phyloP scores from a whole-genome alignment of 306 rosid species.

The Benincasa hispida region DNA sequence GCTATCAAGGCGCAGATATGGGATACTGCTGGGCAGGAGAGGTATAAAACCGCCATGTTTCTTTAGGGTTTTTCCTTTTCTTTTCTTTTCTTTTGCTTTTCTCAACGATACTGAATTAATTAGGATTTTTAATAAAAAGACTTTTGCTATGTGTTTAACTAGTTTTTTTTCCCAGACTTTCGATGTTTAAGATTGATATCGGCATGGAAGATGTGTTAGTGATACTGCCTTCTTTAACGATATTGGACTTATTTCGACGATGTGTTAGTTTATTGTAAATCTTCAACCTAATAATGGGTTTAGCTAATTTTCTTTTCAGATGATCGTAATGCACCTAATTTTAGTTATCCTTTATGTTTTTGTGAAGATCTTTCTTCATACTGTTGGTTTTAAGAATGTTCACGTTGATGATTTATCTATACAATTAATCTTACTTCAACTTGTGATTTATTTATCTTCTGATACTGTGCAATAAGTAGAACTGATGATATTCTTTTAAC shows the following conservation, averaged over 20 bases:
- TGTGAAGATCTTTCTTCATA: background rate
- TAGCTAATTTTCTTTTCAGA: background rate
- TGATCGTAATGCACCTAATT: background rate
- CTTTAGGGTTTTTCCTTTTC: background rate
- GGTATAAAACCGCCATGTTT: conserved; percentile 21
- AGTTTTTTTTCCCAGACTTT: background rate
- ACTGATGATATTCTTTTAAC: background rate
- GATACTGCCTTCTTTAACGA: background rate
- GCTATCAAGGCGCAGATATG: conserved; percentile 89
- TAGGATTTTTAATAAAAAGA: background rate
- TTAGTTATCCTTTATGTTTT: background rate
- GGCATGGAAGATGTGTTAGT: background rate
- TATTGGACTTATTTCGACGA: background rate
- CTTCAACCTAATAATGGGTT: background rate
- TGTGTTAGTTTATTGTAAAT: background rate
- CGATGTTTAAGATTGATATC: background rate
- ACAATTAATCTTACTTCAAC: background rate
- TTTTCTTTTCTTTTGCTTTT: background rate
- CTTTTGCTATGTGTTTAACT: no score
- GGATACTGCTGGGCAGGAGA: conserved; percentile 99
- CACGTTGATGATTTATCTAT: background rate
- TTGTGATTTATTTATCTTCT: background rate
- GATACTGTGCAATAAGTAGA: background rate
- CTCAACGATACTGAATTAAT: background rate
- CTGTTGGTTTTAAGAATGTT: background rate